Evolutionary conservation across 225 moss, liverwort and hornwort species (phyloP).

Genomic region (Bryoerythrophyllum caledonicum): DNA sequence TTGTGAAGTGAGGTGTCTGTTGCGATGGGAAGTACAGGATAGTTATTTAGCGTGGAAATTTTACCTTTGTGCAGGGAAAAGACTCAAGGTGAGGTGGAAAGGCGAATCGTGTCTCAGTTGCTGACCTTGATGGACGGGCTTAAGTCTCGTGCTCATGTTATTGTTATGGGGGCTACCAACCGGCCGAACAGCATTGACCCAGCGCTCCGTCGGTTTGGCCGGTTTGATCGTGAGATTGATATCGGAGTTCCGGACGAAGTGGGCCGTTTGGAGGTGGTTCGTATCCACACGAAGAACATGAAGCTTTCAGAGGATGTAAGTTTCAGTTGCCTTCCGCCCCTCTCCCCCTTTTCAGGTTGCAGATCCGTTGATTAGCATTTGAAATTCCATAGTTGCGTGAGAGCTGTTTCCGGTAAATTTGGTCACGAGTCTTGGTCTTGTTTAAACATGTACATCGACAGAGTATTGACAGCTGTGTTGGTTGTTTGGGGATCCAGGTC

Average conservation of each 20-base stretch:
- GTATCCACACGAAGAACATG: slow-evolving; percentile 75
- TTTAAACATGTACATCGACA: not conserved
- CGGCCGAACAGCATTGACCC: slow-evolving; percentile 75
- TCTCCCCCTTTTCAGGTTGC: not conserved
- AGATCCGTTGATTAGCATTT: not conserved
- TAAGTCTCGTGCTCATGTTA: slow-evolving; percentile 95
- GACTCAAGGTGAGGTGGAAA: slow-evolving; percentile 94
- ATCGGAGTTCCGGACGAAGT: slow-evolving; percentile 72
- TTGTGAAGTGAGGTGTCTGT: not conserved
- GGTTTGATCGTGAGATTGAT: slow-evolving; percentile 69
- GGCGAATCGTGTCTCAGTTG: slow-evolving; percentile 94
- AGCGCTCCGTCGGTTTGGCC: slow-evolving; percentile 62
- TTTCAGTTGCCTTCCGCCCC: not conserved
- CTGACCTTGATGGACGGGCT: slow-evolving; percentile 94
- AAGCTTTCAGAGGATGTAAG: slow-evolving; percentile 92
- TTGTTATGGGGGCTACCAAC: slow-evolving; percentile 85
- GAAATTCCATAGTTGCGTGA: not conserved
- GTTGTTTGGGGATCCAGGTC: slow-evolving; percentile 46
- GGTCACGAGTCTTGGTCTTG: not conserved
- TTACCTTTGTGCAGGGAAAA: slow-evolving; percentile 49
- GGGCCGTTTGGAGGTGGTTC: slow-evolving; percentile 63
- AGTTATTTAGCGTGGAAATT: not conserved
- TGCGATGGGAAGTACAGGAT: not conserved
- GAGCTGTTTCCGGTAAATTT: not conserved
- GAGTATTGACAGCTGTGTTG: not conserved